Evolutionary conservation across 805 yeast genomes (phyloP).

Genomic region (Candida fluviatilis): DNA sequence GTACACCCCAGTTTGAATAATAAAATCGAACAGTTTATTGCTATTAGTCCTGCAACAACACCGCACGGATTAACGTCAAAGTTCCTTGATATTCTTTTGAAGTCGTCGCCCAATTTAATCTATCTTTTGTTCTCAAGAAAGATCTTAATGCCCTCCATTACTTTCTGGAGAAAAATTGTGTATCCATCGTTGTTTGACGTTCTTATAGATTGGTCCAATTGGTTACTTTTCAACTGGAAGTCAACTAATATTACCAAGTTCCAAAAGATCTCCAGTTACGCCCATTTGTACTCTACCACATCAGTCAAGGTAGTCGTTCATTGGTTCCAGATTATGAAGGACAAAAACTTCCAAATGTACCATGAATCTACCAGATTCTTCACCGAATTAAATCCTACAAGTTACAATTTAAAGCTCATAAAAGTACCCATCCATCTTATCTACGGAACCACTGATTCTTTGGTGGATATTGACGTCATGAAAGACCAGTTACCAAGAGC

Average conservation of each 20-base stretch:
- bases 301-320: conserved; percentile 92
- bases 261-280: conserved; percentile 77
- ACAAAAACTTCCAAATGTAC: conserved; percentile 82
- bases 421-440: conserved; percentile 68
- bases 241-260: conserved; percentile 62
- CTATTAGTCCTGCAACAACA: conserved; percentile 91
- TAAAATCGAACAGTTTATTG: conserved; percentile 58
- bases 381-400: conserved; percentile 29
- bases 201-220: conserved; percentile 67
- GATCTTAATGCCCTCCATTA: conserved; percentile 71
- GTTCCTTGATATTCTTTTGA: conserved; percentile 68
- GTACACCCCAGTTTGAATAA: conserved; percentile 58
- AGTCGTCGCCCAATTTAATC: conserved; percentile 71
- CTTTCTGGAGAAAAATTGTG: conserved; percentile 74
- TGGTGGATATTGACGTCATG: conserved; percentile 83
- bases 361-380: conserved; percentile 45
- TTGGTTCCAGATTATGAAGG: conserved; percentile 87
- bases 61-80: conserved; percentile 81
- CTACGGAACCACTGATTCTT: conserved; percentile 76
- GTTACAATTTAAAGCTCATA: conserved; percentile 38
- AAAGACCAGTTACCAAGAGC: conserved; percentile 57
- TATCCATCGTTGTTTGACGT: conserved; percentile 72
- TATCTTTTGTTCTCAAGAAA: conserved; percentile 69
- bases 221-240: conserved; percentile 74
- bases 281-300: conserved; percentile 87